These are phyloP conservation scores for Claviceps pusilla DNA, from an alignment of 2,329 filamentous ascomycete genomes.

Conservation along the genomic window DNA sequence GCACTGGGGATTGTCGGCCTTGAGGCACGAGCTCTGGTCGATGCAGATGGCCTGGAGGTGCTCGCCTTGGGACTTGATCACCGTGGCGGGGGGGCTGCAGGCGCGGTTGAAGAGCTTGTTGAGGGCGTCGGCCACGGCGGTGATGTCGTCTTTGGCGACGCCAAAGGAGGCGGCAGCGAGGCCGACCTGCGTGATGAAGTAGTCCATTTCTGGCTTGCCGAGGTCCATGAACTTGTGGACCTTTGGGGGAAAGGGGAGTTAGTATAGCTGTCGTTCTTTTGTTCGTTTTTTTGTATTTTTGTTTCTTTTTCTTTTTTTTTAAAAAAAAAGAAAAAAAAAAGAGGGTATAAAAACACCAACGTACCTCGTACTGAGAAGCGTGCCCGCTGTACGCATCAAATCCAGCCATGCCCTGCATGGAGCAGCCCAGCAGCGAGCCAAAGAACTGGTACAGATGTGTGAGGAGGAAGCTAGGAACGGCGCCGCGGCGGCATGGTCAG, in stretches of 20 bases:
- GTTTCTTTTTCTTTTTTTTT: background rate
- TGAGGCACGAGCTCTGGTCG: slow-evolving; percentile 27
- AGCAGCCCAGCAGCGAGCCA: slow-evolving; percentile 41
- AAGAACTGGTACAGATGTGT: slow-evolving; percentile 50
- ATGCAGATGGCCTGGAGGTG: slow-evolving; percentile 43
- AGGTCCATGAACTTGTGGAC: slow-evolving; percentile 48
- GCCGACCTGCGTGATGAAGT: slow-evolving; percentile 45
- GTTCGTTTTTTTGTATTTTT: background rate
- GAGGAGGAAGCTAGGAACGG: slow-evolving; percentile 31
- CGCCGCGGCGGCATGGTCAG: background rate
- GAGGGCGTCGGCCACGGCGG: slow-evolving; percentile 32
- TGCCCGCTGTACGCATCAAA: slow-evolving; percentile 34
- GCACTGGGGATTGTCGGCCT: slow-evolving; percentile 31
- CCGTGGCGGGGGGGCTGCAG: slow-evolving; percentile 31
- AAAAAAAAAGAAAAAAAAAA: too few species aligned
- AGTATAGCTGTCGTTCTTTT: too few species aligned
- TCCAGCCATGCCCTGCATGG: slow-evolving; percentile 30
- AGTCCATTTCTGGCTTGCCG: slow-evolving; percentile 33
- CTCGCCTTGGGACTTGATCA: slow-evolving; percentile 28
- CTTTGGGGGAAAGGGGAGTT: background rate
- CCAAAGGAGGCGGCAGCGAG: slow-evolving; percentile 43
- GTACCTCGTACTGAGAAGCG: slow-evolving; percentile 27
- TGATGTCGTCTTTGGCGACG: slow-evolving; percentile 37
- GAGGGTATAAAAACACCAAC: background rate
- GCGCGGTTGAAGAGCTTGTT: slow-evolving; percentile 34